A percentile compares a stretch with the other conserved stretches of the same genome.
These are phyloP conservation scores for Silene conica DNA, from an alignment of 148 eudicot genomes.

Conservation along the genomic window DNA sequence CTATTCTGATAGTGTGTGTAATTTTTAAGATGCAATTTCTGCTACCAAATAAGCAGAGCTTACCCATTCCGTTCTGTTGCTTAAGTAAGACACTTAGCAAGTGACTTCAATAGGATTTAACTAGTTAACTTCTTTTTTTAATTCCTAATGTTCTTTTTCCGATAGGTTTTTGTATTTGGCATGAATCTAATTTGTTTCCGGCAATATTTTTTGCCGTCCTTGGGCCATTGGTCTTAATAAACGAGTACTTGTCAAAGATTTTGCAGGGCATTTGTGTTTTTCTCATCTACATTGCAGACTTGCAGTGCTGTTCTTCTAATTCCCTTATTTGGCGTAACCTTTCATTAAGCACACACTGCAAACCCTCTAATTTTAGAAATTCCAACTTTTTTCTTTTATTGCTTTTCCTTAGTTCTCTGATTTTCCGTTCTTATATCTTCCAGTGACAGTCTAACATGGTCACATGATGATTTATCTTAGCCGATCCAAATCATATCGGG, in stretches of 20 bases:
- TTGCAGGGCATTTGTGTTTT: not conserved
- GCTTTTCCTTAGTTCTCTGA: not conserved
- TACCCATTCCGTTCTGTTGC: not conserved
- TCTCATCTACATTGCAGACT: not conserved
- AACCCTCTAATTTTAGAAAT: not conserved
- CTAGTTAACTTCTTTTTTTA: not conserved
- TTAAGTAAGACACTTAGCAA: no score
- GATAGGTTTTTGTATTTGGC: not conserved
- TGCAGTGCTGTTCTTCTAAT: not conserved
- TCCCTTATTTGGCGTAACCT: not conserved
- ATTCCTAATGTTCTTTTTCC: not conserved
- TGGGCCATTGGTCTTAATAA: not conserved
- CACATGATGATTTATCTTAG: not conserved
- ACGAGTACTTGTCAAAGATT: not conserved
- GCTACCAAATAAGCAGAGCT: not conserved
- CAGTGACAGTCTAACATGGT: not conserved
- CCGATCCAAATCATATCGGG: not conserved
- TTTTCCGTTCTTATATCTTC: not conserved
- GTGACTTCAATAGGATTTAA: not conserved
- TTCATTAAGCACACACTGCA: constrained; percentile 3
- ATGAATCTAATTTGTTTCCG: not conserved
- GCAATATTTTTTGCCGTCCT: not conserved
- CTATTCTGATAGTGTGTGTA: not conserved
- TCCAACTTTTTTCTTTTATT: not conserved
- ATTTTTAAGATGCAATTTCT: not conserved